Evolutionary conservation across 768 basidiomycete genomes (phyloP), one percentile per base, ranked within the genome.

Genomic region (Hirschioporus abietinus): DNA sequence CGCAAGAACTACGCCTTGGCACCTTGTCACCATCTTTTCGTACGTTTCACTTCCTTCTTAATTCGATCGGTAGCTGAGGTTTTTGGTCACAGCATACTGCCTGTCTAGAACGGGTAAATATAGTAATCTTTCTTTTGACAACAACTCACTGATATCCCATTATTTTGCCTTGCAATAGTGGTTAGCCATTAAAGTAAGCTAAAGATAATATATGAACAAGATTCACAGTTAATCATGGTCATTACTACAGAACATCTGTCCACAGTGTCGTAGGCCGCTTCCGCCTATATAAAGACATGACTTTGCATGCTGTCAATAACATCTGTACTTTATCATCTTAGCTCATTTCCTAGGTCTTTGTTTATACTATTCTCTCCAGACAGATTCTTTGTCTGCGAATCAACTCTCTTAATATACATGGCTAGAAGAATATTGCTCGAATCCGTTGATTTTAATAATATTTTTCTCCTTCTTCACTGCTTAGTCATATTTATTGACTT

Each of bases 21-120:
- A 1, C 94, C 94, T 0, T 96, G 94, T 78, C 86, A 89, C 72
- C 94, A 96, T 81, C 72, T 95, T 70, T 96, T 96, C 76, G 91
- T 92, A 71, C 78, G 91, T 83, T 25, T 27, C 18, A 17, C 8
- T 60, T 7, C 23, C 17, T 61, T 63, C 30, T 5, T 52, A 20
- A 1, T 64, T 7, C 25, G 65, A 64, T 58, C 17, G 63, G 35
- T 60, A 20, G 24, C 60, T 64, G 58, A 60, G 63, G 20, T 17
- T 20, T 66, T 52, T 68, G n/a, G 58, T 58, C 64, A 24, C 64
- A 92, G 91, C 94, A 96, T 72, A 95, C 93, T 0, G 88, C 89
- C 24, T 96, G 94, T 79, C 79, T 96, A 35, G 90, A 95, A 78
- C 84, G 86, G 81, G 87, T 87, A 73, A 30, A 8, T 8, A 30